phyloP scores from a whole-genome alignment of 495 filamentous ascomycete species.

The Jackrogersella multiformis region DNA sequence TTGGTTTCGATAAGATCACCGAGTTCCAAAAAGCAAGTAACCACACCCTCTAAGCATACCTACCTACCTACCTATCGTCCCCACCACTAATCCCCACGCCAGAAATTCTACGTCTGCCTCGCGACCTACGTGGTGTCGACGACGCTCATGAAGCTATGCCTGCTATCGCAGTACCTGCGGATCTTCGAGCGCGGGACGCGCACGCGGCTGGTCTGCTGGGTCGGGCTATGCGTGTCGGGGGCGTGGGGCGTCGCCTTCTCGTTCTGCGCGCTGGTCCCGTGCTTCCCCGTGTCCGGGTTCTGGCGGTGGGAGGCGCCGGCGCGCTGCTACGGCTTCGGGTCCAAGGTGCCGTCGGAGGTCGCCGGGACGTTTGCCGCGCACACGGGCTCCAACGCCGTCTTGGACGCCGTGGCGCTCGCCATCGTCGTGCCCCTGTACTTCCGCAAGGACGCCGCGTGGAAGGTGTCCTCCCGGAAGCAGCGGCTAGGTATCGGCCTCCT shows the following conservation, averaged over 20 bases:
- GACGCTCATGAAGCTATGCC: slow-evolving; percentile 42
- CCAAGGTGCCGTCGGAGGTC: slow-evolving; percentile 29
- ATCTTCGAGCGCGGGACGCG: slow-evolving; percentile 34
- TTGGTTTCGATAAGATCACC: slow-evolving; percentile 25
- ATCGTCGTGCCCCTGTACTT: slow-evolving; percentile 45
- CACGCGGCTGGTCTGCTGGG: slow-evolving; percentile 35
- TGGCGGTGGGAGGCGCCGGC: slow-evolving; percentile 36
- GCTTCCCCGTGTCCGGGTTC: slow-evolving; percentile 44
- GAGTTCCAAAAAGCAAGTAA: slow-evolving; percentile 40
- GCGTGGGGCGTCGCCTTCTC: slow-evolving; percentile 43
- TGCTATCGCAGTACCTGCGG: slow-evolving; percentile 45
- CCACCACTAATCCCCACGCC: slow-evolving; percentile 14
- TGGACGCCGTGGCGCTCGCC: slow-evolving; percentile 43
- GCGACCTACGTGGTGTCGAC: slow-evolving; percentile 45
- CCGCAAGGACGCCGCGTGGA: slow-evolving; percentile 26
- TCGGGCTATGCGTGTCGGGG: slow-evolving; percentile 32
- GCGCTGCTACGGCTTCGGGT: slow-evolving; percentile 47
- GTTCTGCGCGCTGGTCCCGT: slow-evolving; percentile 43
- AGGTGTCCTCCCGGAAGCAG: too few species aligned
- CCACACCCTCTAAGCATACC: neutral
- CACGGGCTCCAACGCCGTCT: slow-evolving; percentile 38
- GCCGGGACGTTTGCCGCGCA: slow-evolving; percentile 42
- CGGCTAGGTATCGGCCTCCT: slow-evolving; percentile 41
- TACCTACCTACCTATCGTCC: neutral
- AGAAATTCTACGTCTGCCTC: slow-evolving; percentile 43